Conservation (phyloP, 192 early-diverging fungal genomes). For the Umbelopsis ramanniana region DNA sequence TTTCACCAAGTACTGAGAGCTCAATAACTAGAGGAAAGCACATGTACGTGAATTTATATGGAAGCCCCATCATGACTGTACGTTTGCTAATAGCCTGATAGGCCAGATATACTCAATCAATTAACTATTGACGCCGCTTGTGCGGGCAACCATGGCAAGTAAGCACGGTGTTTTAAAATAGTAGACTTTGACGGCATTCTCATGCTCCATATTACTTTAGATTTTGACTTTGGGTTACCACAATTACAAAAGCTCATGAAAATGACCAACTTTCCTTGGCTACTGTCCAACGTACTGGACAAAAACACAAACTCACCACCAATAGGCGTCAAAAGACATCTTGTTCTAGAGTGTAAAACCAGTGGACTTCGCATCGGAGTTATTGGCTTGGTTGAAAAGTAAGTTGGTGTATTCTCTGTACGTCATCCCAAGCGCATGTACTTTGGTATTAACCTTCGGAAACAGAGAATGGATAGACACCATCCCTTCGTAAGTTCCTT, state of each 20-base stretch:
- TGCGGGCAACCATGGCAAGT: slow-evolving; percentile 67
- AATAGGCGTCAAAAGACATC: slow-evolving; percentile 40
- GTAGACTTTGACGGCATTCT: background rate
- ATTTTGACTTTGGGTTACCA: slow-evolving; percentile 73
- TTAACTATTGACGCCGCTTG: slow-evolving; percentile 61
- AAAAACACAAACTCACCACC: slow-evolving; percentile 33
- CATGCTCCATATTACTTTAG: background rate
- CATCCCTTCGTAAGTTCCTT: slow-evolving; percentile 48
- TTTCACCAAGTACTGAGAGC: slow-evolving; percentile 71
- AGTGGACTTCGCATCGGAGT: slow-evolving; percentile 61
- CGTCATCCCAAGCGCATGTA: background rate
- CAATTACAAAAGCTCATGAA: slow-evolving; percentile 50
- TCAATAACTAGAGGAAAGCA: slow-evolving; percentile 66
- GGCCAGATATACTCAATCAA: slow-evolving; percentile 59
- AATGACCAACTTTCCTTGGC: slow-evolving; percentile 71
- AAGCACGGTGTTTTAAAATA: background rate
- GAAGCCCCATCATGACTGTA: background rate
- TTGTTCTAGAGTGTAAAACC: slow-evolving; percentile 48
- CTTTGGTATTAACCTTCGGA: background rate
- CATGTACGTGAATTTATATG: slow-evolving; percentile 44
- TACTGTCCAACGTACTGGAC: slow-evolving; percentile 69
- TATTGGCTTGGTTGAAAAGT: slow-evolving; percentile 72
- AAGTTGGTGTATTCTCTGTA: slow-evolving; percentile 13
- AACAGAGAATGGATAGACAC: slow-evolving; percentile 69
- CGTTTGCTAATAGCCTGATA: background rate